Conservation (phyloP, 2,329 filamentous ascomycete genomes). For the Pleurostoma richardsiae region DNA sequence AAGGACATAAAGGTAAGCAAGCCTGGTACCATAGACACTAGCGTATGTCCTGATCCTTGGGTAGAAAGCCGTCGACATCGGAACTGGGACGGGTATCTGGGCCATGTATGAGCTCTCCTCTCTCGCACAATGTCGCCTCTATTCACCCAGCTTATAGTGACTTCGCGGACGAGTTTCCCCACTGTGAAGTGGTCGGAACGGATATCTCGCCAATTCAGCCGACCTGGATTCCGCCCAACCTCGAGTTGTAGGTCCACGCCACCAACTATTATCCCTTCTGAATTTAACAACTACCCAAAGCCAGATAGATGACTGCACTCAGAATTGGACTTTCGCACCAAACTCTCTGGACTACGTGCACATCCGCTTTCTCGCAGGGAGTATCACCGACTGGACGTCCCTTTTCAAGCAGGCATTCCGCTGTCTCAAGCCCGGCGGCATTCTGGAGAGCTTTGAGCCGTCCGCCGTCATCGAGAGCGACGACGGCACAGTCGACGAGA, state of each 20-base stretch:
- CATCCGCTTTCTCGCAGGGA: constrained; percentile 17
- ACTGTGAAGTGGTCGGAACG: constrained; percentile 41
- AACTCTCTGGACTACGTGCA: constrained; percentile 22
- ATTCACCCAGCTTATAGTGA: constrained; percentile 33
- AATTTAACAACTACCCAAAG: neutral
- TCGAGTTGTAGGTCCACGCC: constrained; percentile 25
- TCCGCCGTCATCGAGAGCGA: neutral
- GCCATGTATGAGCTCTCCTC: constrained; percentile 16
- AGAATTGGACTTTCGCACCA: constrained; percentile 16
- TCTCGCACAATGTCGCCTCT: neutral
- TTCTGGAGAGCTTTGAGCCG: constrained; percentile 14
- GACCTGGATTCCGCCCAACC: constrained; percentile 48
- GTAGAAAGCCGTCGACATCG: constrained; percentile 39
- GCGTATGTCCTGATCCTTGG: too few species aligned
- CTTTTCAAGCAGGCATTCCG: constrained; percentile 14
- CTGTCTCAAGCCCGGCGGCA: constrained; percentile 44
- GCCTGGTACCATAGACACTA: too few species aligned
- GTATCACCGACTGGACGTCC: constrained; percentile 15
- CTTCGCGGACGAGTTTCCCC: constrained; percentile 33
- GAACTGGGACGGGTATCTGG: constrained; percentile 51
- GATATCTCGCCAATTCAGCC: constrained; percentile 54
- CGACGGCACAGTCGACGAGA: neutral
- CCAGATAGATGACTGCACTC: constrained; percentile 21
- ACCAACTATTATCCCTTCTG: too few species aligned
- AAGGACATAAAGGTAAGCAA: constrained; percentile 2